Conservation (phyloP, 1,284 basidiomycete species). For the Cutaneotrichosporon sp. region DNA sequence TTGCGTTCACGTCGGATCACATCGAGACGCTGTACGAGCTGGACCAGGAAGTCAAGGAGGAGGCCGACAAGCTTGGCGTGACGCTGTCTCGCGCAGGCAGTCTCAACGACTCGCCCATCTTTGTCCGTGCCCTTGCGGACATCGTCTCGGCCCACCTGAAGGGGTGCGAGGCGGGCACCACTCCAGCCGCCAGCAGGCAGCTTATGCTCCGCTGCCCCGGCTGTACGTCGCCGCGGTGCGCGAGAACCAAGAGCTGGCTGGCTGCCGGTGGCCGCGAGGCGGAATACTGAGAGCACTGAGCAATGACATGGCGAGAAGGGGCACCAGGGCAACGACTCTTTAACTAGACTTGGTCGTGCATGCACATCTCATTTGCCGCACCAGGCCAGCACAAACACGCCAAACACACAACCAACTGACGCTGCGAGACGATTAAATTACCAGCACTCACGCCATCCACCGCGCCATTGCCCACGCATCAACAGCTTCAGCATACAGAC, state of each 20-base stretch:
- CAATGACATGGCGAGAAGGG: too few relatives aligned
- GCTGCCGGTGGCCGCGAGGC: constrained; percentile 31
- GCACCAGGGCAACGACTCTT: too few relatives aligned
- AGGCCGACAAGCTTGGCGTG: constrained; percentile 86
- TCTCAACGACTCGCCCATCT: constrained; percentile 96
- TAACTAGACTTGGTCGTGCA: too few relatives aligned
- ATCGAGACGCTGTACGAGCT: constrained; percentile 98
- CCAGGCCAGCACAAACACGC: too few relatives aligned
- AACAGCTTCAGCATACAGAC: constrained; percentile 1
- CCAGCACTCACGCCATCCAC: too few relatives aligned
- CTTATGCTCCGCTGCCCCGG: constrained; percentile 86
- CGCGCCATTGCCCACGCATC: too few relatives aligned
- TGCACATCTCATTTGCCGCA: too few relatives aligned
- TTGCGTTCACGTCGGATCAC: constrained; percentile 98
- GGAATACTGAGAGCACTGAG: neutral
- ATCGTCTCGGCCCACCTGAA: constrained; percentile 77
- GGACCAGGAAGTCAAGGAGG: constrained; percentile 87
- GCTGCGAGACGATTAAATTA: too few relatives aligned
- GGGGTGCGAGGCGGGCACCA: constrained; percentile 51
- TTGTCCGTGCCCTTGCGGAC: constrained; percentile 93
- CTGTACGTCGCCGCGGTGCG: constrained; percentile 83
- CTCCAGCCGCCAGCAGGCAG: constrained; percentile 68
- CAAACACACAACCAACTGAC: too few relatives aligned
- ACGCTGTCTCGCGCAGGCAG: constrained; percentile 86
- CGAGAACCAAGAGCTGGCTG: constrained; percentile 84